These are phyloP conservation scores for Candida wancherniae DNA, from an alignment of 805 yeast species.

Conservation along the genomic window DNA sequence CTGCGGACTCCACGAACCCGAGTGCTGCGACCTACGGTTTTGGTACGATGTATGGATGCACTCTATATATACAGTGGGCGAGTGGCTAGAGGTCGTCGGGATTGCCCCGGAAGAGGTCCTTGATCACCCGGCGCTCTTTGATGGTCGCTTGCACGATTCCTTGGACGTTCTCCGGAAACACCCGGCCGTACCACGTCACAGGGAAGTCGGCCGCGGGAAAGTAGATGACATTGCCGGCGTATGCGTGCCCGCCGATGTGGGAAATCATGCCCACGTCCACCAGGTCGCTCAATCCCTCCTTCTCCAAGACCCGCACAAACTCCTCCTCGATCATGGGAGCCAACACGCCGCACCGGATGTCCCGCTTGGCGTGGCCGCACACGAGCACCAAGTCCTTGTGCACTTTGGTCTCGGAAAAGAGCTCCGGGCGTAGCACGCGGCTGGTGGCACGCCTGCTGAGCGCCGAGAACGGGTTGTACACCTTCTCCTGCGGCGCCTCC, in stretches of 20 bases:
- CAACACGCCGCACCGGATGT: constrained; percentile 60
- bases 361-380: constrained; percentile 66
- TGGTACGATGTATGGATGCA: no score
- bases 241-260: constrained; percentile 84
- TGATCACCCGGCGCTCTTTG: constrained; percentile 43
- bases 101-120: constrained; percentile 54
- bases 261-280: constrained; percentile 53
- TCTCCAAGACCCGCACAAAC: constrained; percentile 38
- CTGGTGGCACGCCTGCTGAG: background rate
- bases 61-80: no score
- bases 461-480: constrained; percentile 23
- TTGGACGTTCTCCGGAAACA: constrained; percentile 60
- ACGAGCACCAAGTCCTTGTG: constrained; percentile 40
- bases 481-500: constrained; percentile 14
- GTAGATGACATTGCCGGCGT: constrained; percentile 74
- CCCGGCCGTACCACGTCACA: constrained; percentile 72
- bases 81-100: no score
- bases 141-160: constrained; percentile 58
- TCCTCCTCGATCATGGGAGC: constrained; percentile 57
- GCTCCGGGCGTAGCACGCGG: constrained; percentile 1
- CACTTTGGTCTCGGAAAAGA: constrained; percentile 6
- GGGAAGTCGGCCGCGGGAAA: constrained; percentile 38
- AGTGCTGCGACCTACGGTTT: no score
- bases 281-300: constrained; percentile 24
- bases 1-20: no score